A percentile compares a stretch with the other conserved stretches of the same genome.
Evolutionary conservation across 2,329 filamentous ascomycete genomes (phyloP).

Genomic region (Gaeumannomyces tritici): DNA sequence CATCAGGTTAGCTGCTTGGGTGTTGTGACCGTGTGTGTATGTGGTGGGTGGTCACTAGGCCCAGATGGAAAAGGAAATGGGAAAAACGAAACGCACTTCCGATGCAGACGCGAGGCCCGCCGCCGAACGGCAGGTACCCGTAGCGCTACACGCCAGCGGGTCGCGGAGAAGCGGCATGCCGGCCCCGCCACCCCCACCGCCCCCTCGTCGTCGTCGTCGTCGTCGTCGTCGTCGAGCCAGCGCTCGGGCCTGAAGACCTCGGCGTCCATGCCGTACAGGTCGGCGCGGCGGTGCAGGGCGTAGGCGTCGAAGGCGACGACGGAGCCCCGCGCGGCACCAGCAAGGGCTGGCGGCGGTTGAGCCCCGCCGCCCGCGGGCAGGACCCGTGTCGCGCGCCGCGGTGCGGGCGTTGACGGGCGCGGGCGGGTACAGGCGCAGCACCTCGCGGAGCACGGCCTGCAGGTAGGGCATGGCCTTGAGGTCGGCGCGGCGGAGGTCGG

Average conservation of each 20-base stretch:
- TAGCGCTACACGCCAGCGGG: background rate
- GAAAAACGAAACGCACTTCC: background rate
- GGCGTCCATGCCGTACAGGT: slow-evolving; percentile 7
- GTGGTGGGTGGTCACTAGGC: background rate
- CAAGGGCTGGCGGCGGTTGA: slow-evolving; percentile 28
- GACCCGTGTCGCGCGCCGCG: slow-evolving; percentile 21
- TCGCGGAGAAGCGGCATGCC: background rate
- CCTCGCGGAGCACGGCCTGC: slow-evolving; percentile 14
- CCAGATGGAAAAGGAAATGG: background rate
- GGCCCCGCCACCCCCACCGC: background rate
- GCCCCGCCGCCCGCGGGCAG: slow-evolving; percentile 37
- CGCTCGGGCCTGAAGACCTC: slow-evolving; percentile 6
- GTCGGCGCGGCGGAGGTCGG: background rate
- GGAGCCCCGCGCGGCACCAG: slow-evolving; percentile 32
- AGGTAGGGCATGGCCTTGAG: slow-evolving; percentile 15
- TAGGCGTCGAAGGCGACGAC: slow-evolving; percentile 27
- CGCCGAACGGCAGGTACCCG: slow-evolving; percentile 7
- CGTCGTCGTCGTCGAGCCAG: slow-evolving; percentile 4
- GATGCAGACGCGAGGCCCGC: slow-evolving; percentile 5
- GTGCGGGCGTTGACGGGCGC: slow-evolving; percentile 8
- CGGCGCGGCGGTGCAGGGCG: slow-evolving; percentile 15
- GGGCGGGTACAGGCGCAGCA: slow-evolving; percentile 13
- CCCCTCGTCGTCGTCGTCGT: no score
- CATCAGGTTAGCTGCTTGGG: background rate
- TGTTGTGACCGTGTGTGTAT: no score